A percentile compares a stretch with the other conserved stretches of the same genome.
Evolutionary conservation across 495 filamentous ascomycete genomes (phyloP).

Genomic region (Neurospora pannonica): DNA sequence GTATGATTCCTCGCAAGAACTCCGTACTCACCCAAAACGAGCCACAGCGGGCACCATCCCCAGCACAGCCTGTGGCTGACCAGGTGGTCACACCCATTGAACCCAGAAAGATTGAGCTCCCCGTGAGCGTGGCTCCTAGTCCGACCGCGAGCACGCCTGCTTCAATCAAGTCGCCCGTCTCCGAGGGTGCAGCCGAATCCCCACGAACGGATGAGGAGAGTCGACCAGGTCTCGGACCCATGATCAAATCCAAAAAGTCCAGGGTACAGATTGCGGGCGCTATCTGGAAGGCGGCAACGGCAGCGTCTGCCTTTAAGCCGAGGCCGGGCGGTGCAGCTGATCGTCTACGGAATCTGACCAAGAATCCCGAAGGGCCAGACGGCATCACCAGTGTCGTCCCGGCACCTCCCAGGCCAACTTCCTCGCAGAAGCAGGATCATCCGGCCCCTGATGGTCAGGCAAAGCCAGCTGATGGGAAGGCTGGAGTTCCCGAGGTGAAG

Average conservation of each 20-base stretch:
- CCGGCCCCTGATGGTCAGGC: constrained; percentile 12
- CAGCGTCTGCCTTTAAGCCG: constrained; percentile 74
- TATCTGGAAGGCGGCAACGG: constrained; percentile 76
- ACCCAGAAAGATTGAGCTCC: constrained; percentile 2
- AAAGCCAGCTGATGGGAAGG: constrained; percentile 21
- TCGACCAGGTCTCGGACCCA: constrained; percentile 76
- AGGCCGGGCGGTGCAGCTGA: constrained; percentile 74
- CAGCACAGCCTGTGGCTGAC: constrained; percentile 6
- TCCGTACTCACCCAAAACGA: constrained; percentile 15
- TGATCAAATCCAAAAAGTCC: constrained; percentile 70
- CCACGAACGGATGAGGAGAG: constrained; percentile 38
- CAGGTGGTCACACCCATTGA: constrained; percentile 12
- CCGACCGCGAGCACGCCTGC: constrained; percentile 15
- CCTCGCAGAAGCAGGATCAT: constrained; percentile 18
- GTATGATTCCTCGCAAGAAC: constrained; percentile 30
- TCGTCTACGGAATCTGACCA: constrained; percentile 47
- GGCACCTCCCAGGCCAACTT: constrained; percentile 48
- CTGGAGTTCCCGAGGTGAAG: constrained; percentile 41
- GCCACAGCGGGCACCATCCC: neutral
- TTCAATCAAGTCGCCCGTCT: constrained; percentile 10
- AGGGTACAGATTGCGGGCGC: constrained; percentile 60
- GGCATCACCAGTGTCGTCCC: constrained; percentile 83
- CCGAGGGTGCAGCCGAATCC: constrained; percentile 16
- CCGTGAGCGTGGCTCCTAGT: constrained; percentile 7
- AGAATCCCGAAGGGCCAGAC: constrained; percentile 58